Evolutionary conservation across 345 rosid species (phyloP).

Genomic region (Linum trigynum): DNA sequence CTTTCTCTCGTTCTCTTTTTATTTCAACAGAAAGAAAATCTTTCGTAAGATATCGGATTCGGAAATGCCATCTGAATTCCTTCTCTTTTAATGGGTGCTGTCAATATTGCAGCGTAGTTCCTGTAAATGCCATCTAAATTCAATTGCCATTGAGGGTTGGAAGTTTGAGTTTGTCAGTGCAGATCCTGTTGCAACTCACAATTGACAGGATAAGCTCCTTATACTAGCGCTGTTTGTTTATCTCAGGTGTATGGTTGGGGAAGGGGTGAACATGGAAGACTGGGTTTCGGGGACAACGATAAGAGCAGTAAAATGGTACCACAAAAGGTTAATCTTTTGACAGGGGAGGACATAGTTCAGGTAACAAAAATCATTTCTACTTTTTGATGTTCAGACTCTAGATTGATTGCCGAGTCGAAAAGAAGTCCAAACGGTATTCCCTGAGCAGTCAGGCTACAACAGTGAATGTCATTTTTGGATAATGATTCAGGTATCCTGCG

Average conservation of each 20-base stretch:
- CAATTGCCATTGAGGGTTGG: too few species aligned
- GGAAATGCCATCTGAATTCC: too few species aligned
- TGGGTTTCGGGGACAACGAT: conserved; percentile 97
- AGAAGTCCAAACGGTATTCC: too few species aligned
- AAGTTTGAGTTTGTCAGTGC: conserved; percentile 2
- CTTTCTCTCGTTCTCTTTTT: too few species aligned
- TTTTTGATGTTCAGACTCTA: neutral
- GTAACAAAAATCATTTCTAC: conserved; percentile 15
- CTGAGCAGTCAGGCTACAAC: too few species aligned
- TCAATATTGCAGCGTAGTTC: too few species aligned
- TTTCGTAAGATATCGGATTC: too few species aligned
- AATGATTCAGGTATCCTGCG: conserved; percentile 77
- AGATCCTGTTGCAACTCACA: neutral
- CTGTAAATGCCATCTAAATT: too few species aligned
- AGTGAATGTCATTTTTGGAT: neutral
- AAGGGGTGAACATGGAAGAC: conserved; percentile 97
- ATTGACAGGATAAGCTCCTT: neutral
- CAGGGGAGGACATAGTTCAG: conserved; percentile 80
- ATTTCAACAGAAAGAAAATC: too few species aligned
- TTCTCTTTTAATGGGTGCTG: too few species aligned
- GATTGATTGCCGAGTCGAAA: neutral
- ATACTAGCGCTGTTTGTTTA: neutral
- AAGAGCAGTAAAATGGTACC: conserved; percentile 98
- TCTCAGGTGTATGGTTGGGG: conserved; percentile 95
- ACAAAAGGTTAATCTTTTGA: conserved; percentile 77